Evolutionary conservation across 2,329 filamentous ascomycete species (phyloP).

Genomic region (Trichophaea hybrida): DNA sequence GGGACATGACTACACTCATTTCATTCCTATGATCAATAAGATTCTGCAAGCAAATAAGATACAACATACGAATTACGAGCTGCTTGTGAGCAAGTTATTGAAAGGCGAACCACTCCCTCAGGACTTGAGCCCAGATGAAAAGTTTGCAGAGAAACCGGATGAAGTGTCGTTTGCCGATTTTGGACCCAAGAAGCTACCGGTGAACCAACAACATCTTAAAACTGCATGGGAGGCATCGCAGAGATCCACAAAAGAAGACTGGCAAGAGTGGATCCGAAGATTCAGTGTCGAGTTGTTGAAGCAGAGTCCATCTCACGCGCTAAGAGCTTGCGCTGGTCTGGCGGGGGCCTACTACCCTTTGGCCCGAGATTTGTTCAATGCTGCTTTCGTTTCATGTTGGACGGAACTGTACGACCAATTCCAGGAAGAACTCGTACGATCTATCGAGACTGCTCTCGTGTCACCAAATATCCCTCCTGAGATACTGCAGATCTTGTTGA

Average conservation of each 20-base stretch:
- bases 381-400: conserved; percentile 97
- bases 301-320: conserved; percentile 88
- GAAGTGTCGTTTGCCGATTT: conserved; percentile 73
- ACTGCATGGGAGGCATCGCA: conserved; percentile 93
- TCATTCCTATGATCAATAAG: conserved; percentile 86
- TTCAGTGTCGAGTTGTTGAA: conserved; percentile 91
- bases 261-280: conserved; percentile 95
- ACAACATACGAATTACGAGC: conserved; percentile 78
- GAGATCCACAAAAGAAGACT: conserved; percentile 95
- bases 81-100: conserved; percentile 80
- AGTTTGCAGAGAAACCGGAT: conserved; percentile 59
- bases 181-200: conserved; percentile 81
- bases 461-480: conserved; percentile 94
- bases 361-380: conserved; percentile 91
- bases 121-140: conserved; percentile 72
- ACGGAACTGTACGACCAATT: conserved; percentile 94
- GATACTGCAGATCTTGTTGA: conserved; percentile 81
- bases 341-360: conserved; percentile 84
- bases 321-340: conserved; percentile 81
- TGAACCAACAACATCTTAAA: conserved; percentile 95
- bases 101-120: conserved; percentile 92
- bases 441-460: conserved; percentile 88
- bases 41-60: conserved; percentile 63
- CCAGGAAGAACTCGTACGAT: conserved; percentile 75
- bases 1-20: conserved; percentile 88